phyloP scores from a whole-genome alignment of 2,329 filamentous ascomycete genomes.

The Fusarium goolgardi region DNA sequence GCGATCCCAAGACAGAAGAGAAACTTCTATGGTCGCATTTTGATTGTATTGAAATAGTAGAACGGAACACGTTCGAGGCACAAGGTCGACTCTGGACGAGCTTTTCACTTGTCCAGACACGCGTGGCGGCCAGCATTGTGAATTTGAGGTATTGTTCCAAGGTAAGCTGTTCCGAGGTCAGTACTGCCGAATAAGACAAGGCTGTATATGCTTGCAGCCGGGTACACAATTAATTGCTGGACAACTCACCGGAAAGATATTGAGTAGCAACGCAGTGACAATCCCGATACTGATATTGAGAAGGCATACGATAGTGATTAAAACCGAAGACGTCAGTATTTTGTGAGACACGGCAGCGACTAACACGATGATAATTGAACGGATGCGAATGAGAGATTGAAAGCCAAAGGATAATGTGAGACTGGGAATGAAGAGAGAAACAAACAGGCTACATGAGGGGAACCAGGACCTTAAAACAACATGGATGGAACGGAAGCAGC shows the following conservation, averaged over 20 bases:
- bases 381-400: slow-evolving; percentile 11
- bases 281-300: slow-evolving; percentile 18
- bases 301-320: slow-evolving; percentile 1
- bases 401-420: neutral
- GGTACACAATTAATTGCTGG: no score
- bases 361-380: slow-evolving; percentile 15
- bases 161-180: slow-evolving; percentile 8
- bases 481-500: slow-evolving; percentile 23
- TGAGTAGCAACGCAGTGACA: slow-evolving; percentile 15
- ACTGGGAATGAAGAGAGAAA: slow-evolving; percentile 17
- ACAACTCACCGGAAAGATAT: slow-evolving; percentile 20
- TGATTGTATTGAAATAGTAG: slow-evolving; percentile 31
- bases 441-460: slow-evolving; percentile 31
- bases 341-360: slow-evolving; percentile 20
- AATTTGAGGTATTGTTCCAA: slow-evolving; percentile 8
- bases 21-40: slow-evolving; percentile 55
- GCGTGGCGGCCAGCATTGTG: slow-evolving; percentile 45
- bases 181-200: neutral
- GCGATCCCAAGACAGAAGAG: slow-evolving; percentile 62
- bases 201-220: no score
- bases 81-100: slow-evolving; percentile 39
- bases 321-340: slow-evolving; percentile 4
- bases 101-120: slow-evolving; percentile 47
- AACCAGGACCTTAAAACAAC: slow-evolving; percentile 27
- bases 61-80: slow-evolving; percentile 25